A percentile compares a stretch with the other conserved stretches of the same genome.
Conservation (phyloP, 2,329 filamentous ascomycete species). For the Ascochyta rabiei region DNA sequence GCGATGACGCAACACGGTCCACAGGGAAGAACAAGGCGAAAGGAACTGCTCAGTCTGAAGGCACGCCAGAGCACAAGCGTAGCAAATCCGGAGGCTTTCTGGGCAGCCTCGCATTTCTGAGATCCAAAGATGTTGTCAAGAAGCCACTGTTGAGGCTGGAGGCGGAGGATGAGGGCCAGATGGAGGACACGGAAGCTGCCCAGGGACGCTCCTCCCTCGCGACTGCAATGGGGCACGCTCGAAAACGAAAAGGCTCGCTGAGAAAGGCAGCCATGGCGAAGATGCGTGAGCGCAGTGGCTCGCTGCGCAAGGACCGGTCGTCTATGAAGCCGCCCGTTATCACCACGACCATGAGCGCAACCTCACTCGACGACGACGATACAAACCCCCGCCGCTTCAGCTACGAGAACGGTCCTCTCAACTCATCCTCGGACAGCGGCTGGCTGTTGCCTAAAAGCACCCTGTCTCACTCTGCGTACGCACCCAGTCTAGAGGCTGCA, state of each 20-base stretch:
- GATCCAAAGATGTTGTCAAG: constrained; percentile 50
- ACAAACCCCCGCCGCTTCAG: constrained; percentile 41
- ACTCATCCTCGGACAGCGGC: constrained; percentile 44
- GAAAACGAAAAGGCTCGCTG: constrained; percentile 81
- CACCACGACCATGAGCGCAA: constrained; percentile 24
- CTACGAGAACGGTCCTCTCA: constrained; percentile 46
- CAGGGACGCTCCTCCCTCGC: constrained; percentile 32
- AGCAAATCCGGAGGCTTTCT: constrained; percentile 69
- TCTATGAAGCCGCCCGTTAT: constrained; percentile 22
- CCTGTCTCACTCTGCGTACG: constrained; percentile 21
- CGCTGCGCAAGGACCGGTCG: constrained; percentile 30
- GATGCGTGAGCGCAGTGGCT: constrained; percentile 38
- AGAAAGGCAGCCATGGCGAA: constrained; percentile 84
- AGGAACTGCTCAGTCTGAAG: constrained; percentile 7
- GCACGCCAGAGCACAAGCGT: constrained; percentile 51
- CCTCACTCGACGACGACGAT: constrained; percentile 19
- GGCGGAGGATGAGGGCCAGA: constrained; percentile 24
- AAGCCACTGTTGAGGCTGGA: constrained; percentile 23
- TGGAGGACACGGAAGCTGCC: constrained; percentile 36
- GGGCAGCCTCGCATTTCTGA: constrained; percentile 72
- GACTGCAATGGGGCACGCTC: constrained; percentile 52
- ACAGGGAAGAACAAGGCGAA: constrained; percentile 9
- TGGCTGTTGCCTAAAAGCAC: constrained; percentile 26
- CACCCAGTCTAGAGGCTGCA: constrained; percentile 10
- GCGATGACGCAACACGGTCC: constrained; percentile 14